phyloP scores from a whole-genome alignment of 495 filamentous ascomycete species.

The Aspergillus bertholletiae region DNA sequence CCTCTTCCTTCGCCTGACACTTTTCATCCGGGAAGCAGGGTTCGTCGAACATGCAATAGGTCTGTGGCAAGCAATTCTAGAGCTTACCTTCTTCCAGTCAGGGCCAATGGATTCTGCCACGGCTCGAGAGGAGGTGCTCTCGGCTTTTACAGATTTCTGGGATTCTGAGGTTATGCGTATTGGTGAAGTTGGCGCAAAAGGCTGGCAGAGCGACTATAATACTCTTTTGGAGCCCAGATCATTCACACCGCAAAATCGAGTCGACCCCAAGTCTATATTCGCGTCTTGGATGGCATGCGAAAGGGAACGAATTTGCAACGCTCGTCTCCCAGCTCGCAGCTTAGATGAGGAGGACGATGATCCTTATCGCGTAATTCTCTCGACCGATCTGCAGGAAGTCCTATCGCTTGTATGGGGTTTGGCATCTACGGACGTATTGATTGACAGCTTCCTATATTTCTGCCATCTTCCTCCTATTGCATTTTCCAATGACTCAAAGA shows the following conservation, averaged over 20 bases:
- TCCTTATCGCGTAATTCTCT: slow-evolving; percentile 73
- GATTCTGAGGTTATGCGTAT: slow-evolving; percentile 78
- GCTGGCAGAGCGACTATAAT: slow-evolving; percentile 53
- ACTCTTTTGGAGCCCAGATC: slow-evolving; percentile 16
- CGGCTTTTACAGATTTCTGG: slow-evolving; percentile 75
- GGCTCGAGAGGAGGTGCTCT: slow-evolving; percentile 18
- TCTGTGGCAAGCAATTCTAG: slow-evolving; percentile 80
- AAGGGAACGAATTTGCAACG: slow-evolving; percentile 37
- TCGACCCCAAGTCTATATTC: slow-evolving; percentile 33
- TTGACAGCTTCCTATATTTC: slow-evolving; percentile 69
- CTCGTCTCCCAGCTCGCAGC: slow-evolving; percentile 62
- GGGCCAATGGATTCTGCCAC: slow-evolving; percentile 3
- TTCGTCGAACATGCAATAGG: slow-evolving; percentile 74
- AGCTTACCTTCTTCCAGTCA: slow-evolving; percentile 65
- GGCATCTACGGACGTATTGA: slow-evolving; percentile 34
- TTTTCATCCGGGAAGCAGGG: slow-evolving; percentile 74
- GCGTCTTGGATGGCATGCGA: slow-evolving; percentile 62
- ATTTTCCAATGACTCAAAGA: slow-evolving; percentile 13
- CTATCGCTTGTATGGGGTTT: slow-evolving; percentile 50
- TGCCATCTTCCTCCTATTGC: slow-evolving; percentile 58
- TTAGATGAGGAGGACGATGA: slow-evolving; percentile 70
- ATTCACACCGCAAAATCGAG: slow-evolving; percentile 10
- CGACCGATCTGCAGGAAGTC: slow-evolving; percentile 66
- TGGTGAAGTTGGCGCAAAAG: slow-evolving; percentile 67
- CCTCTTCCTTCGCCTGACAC: slow-evolving; percentile 67